Evolutionary conservation across 495 filamentous ascomycete species (phyloP).

Genomic region (Penicillium diatomitis): DNA sequence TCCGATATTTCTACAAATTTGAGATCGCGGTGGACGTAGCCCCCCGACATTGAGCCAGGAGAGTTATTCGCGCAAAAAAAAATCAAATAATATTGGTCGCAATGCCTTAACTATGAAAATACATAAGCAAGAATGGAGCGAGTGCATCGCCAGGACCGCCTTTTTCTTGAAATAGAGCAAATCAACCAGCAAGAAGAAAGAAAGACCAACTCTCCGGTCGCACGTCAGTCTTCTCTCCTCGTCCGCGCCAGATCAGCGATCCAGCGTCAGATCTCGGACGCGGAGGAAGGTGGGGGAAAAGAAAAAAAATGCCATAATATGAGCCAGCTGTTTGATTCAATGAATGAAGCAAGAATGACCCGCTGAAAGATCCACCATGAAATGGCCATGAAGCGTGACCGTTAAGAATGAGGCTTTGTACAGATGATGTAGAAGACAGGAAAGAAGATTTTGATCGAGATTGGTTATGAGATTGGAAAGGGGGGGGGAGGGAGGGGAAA

Average conservation of each 20-base stretch:
- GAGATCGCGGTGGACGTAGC: too few relatives aligned
- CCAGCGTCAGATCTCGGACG: conserved; percentile 36
- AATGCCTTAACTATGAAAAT: conserved; percentile 9
- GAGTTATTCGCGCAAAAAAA: not conserved
- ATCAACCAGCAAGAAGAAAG: not conserved
- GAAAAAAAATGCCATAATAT: not conserved
- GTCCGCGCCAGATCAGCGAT: conserved; percentile 27
- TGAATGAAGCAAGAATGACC: conserved; percentile 27
- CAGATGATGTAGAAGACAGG: conserved; percentile 27
- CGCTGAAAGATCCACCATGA: conserved; percentile 20
- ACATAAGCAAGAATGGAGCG: conserved; percentile 1
- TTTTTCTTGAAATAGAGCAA: conserved; percentile 3
- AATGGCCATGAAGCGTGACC: conserved; percentile 10
- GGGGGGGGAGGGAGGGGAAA: not conserved
- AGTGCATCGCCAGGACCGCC: not conserved
- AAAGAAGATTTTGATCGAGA: conserved; percentile 17
- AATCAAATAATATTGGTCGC: conserved; percentile 1
- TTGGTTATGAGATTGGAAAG: too few relatives aligned
- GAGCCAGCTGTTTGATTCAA: conserved; percentile 13
- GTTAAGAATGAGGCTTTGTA: conserved; percentile 28
- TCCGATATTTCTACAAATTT: too few relatives aligned
- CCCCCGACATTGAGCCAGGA: too few relatives aligned
- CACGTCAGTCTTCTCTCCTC: conserved; percentile 2
- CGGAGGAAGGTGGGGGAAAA: conserved; percentile 9
- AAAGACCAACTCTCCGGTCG: not conserved